Evolutionary conservation across 345 rosid species (phyloP), one percentile per base, ranked within the genome.

Genomic region (Combretum micranthum): DNA sequence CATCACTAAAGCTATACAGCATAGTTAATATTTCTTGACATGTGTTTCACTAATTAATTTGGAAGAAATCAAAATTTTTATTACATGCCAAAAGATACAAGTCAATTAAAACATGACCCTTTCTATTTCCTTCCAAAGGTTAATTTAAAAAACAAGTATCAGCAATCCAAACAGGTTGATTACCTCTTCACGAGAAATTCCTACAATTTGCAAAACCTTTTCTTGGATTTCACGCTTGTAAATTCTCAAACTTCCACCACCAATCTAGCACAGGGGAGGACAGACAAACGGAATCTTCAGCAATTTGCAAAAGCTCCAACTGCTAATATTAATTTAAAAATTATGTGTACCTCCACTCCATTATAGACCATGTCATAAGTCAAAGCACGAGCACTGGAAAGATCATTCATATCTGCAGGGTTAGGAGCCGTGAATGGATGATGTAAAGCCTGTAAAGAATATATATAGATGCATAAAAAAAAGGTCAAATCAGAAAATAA

Each of bases 291-390:
- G 15, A 23, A 48, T 43, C 9, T 43, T 61, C 39, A 44, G 11
- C 15, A 15, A 26, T 18, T 13, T 47, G 20, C 50, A 25, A 20
- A 15, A 16, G 15, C 20, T 17, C 42, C 13, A 18, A 22, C 20
- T 39, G 12, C 16, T n/a, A 17, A 19, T 48, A 12, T 13, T 1
- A 22, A 2, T 55, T 55, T 23, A 13, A 37, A 53, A 44, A 19
- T 17, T 55, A 43, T 18, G 57, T 52, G 11, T 77, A 87, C 99
- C 99, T 93, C 99, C 25, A 87, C 89, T 43, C 97, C 99, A 66
- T 93, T 87, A 72, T 87, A 93, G 70, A 93, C 99, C 94, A 93
- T 85, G 80, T 89, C 97, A 73, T 89, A 93, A 32, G 99, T 96
- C 39, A 89, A 86, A 66, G 99, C 96, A 60, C 87, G 85, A 20